Evolutionary conservation across 805 yeast genomes (phyloP).

Genomic region (Kluyveromyces aestuarii): DNA sequence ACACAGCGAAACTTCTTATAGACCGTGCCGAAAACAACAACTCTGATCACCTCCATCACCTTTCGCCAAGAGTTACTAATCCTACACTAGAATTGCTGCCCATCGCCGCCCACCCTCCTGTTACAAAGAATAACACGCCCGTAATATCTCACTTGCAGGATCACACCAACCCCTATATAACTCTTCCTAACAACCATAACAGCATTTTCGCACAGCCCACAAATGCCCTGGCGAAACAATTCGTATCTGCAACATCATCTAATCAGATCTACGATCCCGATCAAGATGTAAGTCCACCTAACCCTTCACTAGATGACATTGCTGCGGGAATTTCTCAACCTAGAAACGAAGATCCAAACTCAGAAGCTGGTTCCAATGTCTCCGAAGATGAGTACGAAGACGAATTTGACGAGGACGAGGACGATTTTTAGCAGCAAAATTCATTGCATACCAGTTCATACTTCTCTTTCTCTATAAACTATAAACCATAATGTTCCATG

Average conservation of each 20-base stretch:
- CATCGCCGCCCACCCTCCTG: neutral
- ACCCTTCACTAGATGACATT: neutral
- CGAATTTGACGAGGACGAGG: conserved; percentile 24
- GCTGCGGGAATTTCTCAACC: neutral
- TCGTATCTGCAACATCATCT: neutral
- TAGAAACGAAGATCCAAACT: conserved; percentile 7
- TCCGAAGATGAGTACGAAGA: conserved; percentile 27
- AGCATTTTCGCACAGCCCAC: neutral
- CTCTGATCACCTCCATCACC: neutral
- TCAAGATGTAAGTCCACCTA: neutral
- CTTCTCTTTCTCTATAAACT: neutral
- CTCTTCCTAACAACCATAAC: neutral
- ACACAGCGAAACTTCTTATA: neutral
- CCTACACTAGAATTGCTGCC: neutral
- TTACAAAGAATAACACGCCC: neutral
- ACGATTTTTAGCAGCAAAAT: neutral
- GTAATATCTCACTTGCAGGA: neutral
- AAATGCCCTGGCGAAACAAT: neutral
- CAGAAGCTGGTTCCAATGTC: conserved; percentile 17
- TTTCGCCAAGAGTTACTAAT: neutral
- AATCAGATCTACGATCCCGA: neutral
- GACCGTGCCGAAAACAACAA: neutral
- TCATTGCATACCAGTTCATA: neutral
- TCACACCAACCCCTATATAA: neutral
- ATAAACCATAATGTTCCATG: neutral